Percentiles rank a stretch among this genome's conserved stretches.
Conservation (phyloP, 495 filamentous ascomycete genomes). For the Bathelium albidoporum region DNA sequence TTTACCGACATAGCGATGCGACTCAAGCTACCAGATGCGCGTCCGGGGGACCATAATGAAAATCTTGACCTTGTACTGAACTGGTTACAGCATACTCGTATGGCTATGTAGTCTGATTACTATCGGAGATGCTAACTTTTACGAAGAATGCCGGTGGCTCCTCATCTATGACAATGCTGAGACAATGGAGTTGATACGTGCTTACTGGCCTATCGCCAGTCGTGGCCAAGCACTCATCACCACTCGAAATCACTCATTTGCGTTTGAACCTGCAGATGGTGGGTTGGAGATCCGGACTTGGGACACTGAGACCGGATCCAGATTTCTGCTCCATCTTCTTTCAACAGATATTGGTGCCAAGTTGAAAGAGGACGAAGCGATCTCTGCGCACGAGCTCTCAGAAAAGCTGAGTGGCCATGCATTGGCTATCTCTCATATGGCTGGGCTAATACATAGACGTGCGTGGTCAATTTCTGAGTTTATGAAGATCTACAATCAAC, state of each 20-base stretch:
- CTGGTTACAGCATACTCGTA: background rate
- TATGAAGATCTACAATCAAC: background rate
- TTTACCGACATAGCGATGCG: background rate
- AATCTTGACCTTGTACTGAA: background rate
- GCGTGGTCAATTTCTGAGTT: background rate
- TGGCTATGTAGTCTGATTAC: no score
- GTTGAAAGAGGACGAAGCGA: background rate
- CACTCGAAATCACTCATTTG: background rate
- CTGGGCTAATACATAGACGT: background rate
- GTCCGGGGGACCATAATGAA: background rate
- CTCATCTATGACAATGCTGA: background rate
- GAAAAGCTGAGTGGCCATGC: background rate
- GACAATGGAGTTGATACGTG: background rate
- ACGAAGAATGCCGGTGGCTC: no score
- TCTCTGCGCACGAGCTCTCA: background rate
- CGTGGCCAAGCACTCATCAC: background rate
- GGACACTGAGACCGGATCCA: background rate
- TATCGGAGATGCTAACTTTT: no score
- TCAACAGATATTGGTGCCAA: background rate
- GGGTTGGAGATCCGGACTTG: background rate
- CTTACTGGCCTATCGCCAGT: background rate
- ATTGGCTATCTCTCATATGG: background rate
- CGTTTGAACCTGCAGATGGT: background rate
- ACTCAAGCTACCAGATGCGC: background rate
- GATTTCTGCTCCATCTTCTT: background rate